Percentiles rank a stretch among this genome's conserved stretches.
Evolutionary conservation across 768 basidiomycete genomes (phyloP).

Genomic region (Pleurotus salmoneostramineus): DNA sequence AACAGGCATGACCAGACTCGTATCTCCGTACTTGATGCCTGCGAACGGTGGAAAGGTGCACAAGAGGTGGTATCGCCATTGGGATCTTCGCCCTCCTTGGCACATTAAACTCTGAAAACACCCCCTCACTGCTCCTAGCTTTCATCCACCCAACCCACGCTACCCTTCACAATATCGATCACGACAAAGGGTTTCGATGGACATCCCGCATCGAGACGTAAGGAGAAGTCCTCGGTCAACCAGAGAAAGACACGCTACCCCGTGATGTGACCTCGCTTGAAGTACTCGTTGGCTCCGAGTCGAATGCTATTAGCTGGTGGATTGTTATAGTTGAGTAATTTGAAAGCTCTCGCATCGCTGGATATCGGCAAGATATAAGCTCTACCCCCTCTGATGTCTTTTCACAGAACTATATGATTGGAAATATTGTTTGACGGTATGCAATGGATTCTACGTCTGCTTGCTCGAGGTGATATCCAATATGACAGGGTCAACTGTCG

Average conservation of each 20-base stretch:
- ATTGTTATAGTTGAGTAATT: constrained; percentile 27
- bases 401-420: no score
- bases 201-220: constrained; percentile 33
- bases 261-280: constrained; percentile 16
- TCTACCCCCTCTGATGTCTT: no score
- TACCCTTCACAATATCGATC: constrained; percentile 15
- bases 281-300: constrained; percentile 25
- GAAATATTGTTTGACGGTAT: no score
- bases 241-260: constrained; percentile 12
- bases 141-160: constrained; percentile 33
- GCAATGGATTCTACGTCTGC: constrained; percentile 49
- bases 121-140: constrained; percentile 19
- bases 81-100: constrained; percentile 24
- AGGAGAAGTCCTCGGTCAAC: constrained; percentile 18
- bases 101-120: constrained; percentile 20
- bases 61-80: no score
- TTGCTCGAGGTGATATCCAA: constrained; percentile 28
- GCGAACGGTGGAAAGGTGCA: no score
- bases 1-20: no score
- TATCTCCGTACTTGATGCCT: no score
- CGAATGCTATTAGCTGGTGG: constrained; percentile 42
- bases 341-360: no score
- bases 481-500: constrained; percentile 37
- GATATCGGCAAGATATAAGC: no score
- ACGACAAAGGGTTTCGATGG: constrained; percentile 23